These are phyloP conservation scores for Gossypium raimondii DNA, from an alignment of 345 rosid species.

Conservation along the genomic window DNA sequence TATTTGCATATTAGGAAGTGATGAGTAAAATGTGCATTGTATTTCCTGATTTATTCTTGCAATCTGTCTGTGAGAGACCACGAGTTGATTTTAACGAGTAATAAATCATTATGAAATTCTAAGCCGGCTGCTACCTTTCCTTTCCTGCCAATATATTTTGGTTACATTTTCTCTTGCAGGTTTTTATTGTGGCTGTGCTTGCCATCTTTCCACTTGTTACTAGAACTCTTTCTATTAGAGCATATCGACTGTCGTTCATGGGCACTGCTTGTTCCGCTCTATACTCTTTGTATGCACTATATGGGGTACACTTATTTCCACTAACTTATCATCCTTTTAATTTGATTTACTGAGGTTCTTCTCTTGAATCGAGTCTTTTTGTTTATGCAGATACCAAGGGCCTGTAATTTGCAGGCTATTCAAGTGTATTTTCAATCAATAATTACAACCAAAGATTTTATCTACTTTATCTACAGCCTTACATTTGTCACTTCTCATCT, in stretches of 20 bases:
- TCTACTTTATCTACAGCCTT: constrained; percentile 85
- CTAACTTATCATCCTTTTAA: constrained; percentile 15
- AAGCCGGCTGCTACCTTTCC: background rate
- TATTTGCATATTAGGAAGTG: background rate
- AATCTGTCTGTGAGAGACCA: too few relatives aligned
- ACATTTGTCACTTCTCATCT: constrained; percentile 84
- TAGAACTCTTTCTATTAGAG: constrained; percentile 65
- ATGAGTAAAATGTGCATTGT: background rate
- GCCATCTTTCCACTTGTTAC: constrained; percentile 84
- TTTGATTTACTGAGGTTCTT: constrained; percentile 10
- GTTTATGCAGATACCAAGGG: constrained; percentile 70
- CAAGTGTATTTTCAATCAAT: constrained; percentile 81
- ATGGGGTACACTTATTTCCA: constrained; percentile 59
- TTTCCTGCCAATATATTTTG: background rate
- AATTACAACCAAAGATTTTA: constrained; percentile 83
- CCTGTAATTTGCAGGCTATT: constrained; percentile 84
- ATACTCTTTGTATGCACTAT: constrained; percentile 76
- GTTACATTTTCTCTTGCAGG: constrained; percentile 44
- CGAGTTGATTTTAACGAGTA: background rate
- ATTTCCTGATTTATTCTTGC: background rate
- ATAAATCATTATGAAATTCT: background rate
- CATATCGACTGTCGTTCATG: constrained; percentile 83
- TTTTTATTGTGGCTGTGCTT: constrained; percentile 79
- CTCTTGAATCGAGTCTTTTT: constrained; percentile 12
- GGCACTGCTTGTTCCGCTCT: constrained; percentile 88